phyloP scores from a whole-genome alignment of 2,329 filamentous ascomycete genomes.

The Zymoseptoria passerinii region DNA sequence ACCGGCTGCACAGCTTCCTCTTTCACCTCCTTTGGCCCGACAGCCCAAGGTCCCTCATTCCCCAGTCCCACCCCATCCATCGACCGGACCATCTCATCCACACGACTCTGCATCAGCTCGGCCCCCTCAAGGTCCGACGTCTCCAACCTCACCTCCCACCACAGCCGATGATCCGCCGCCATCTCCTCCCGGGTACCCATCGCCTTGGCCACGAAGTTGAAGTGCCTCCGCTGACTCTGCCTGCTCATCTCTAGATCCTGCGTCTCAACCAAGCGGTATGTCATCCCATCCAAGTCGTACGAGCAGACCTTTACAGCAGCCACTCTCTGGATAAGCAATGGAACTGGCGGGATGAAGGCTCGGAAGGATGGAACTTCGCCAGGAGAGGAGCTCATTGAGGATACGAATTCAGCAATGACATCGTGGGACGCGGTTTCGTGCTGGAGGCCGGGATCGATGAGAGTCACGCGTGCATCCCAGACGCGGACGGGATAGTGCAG shows the following conservation, averaged over 20 bases:
- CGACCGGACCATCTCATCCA: slow-evolving; percentile 8
- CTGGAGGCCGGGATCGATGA: slow-evolving; percentile 7
- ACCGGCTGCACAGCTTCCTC: not conserved
- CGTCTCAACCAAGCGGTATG: slow-evolving; percentile 5
- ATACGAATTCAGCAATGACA: slow-evolving; percentile 12
- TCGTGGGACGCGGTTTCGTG: slow-evolving; percentile 1
- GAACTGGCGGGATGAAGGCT: not conserved
- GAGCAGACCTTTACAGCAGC: slow-evolving; percentile 10
- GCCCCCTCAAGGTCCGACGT: slow-evolving; percentile 9
- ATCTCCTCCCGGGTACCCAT: slow-evolving; percentile 7
- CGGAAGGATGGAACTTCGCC: slow-evolving; percentile 8
- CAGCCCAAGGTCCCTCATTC: slow-evolving; percentile 8
- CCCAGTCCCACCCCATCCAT: slow-evolving; percentile 13
- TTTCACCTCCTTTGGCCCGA: not conserved
- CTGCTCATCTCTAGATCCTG: slow-evolving; percentile 10
- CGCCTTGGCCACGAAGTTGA: slow-evolving; percentile 10
- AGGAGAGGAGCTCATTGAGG: slow-evolving; percentile 8
- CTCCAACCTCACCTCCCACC: slow-evolving; percentile 15
- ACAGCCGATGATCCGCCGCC: slow-evolving; percentile 11
- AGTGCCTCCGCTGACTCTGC: not conserved
- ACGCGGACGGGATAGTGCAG: slow-evolving; percentile 13
- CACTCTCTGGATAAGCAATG: slow-evolving; percentile 7
- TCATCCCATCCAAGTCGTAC: slow-evolving; percentile 3
- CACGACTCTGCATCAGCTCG: slow-evolving; percentile 8
- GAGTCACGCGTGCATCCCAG: slow-evolving; percentile 12